A percentile compares a stretch with the other conserved stretches of the same genome.
Evolutionary conservation across 2,329 filamentous ascomycete species (phyloP).

Genomic region (Paracoccidioides brasiliensis): DNA sequence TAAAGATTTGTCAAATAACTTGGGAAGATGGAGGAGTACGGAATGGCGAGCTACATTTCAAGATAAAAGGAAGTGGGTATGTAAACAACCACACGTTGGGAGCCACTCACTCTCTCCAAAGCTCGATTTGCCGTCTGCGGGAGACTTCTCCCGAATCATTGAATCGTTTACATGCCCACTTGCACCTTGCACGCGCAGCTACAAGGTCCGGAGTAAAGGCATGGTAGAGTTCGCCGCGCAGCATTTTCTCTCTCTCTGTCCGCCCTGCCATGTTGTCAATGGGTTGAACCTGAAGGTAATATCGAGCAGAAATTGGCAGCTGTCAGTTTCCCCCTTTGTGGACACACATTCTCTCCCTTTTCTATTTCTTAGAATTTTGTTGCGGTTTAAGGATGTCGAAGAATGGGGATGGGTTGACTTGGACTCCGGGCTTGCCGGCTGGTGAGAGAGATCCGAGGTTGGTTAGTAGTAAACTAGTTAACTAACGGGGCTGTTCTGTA

Average conservation of each 20-base stretch:
- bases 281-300: neutral
- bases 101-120: slow-evolving; percentile 58
- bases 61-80: neutral
- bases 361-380: neutral
- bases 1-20: too few species aligned
- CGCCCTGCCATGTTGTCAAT: neutral
- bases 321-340: neutral
- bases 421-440: too few species aligned
- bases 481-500: too few species aligned
- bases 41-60: neutral
- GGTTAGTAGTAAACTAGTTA: too few species aligned
- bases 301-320: neutral
- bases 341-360: too few species aligned
- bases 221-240: slow-evolving; percentile 57
- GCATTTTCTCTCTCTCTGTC: slow-evolving; percentile 39
- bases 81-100: neutral
- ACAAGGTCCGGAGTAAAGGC: slow-evolving; percentile 58
- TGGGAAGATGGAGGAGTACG: neutral
- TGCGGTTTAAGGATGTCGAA: neutral
- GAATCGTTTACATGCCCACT: slow-evolving; percentile 47
- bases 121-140: slow-evolving; percentile 49
- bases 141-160: slow-evolving; percentile 47
- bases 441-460: too few species aligned
- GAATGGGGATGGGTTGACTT: neutral
- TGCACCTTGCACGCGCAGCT: slow-evolving; percentile 50